Percentiles rank a stretch among this genome's conserved stretches.
phyloP scores from a whole-genome alignment of 129 eudicot genomes.

The Lactuca saligna region DNA sequence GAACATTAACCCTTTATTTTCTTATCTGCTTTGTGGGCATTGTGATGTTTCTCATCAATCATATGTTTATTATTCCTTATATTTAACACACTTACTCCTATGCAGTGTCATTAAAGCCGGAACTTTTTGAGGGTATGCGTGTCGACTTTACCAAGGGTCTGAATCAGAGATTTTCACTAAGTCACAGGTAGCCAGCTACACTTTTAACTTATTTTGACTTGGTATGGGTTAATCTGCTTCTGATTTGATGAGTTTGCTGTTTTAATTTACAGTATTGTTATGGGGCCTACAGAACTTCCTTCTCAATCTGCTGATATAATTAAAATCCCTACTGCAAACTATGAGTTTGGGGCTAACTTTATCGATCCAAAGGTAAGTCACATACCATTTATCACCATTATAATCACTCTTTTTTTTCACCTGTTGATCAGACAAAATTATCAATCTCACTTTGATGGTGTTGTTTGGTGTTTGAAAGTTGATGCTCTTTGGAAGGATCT shows the following conservation, averaged over 20 bases:
- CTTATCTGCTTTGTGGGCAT: too few species aligned
- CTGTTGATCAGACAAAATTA: too few species aligned
- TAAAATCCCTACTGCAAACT: constrained; percentile 75
- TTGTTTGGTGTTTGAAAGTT: constrained; percentile 49
- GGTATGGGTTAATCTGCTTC: not conserved
- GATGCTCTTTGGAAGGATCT: constrained; percentile 87
- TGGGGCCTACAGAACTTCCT: constrained; percentile 97
- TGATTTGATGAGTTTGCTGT: not conserved
- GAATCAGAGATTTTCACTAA: constrained; percentile 68
- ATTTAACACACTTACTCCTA: not conserved
- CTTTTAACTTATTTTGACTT: not conserved
- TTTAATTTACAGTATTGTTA: constrained; percentile 48
- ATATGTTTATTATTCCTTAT: not conserved
- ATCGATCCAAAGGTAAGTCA: constrained; percentile 76
- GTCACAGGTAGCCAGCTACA: constrained; percentile 66
- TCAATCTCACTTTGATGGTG: constrained; percentile 14
- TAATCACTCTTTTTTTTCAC: not conserved
- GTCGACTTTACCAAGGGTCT: constrained; percentile 83
- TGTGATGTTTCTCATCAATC: too few species aligned
- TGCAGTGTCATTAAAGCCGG: constrained; percentile 89
- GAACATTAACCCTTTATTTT: too few species aligned
- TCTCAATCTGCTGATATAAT: constrained; percentile 70
- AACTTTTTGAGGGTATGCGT: constrained; percentile 94
- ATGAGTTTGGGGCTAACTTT: constrained; percentile 96
- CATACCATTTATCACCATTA: not conserved